A percentile compares a stretch with the other conserved stretches of the same genome.
Conservation (phyloP, 768 basidiomycete species). For the Suillus sp. region DNA sequence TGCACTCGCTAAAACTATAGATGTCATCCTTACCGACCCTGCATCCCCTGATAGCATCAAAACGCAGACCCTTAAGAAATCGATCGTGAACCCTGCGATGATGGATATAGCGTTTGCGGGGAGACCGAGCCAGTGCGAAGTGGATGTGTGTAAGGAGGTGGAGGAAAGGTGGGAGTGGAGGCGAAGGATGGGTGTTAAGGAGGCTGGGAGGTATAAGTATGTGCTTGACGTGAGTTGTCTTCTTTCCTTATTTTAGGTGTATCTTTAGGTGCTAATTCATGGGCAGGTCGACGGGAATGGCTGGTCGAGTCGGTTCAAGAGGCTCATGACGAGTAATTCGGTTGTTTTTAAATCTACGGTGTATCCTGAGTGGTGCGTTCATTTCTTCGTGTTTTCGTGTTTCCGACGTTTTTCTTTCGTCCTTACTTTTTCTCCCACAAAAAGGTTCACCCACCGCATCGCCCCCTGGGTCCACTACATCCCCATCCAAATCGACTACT, state of each 20-base stretch:
- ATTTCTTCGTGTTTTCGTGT: too few species aligned
- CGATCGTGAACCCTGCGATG: conserved; percentile 49
- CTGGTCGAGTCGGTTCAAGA: conserved; percentile 63
- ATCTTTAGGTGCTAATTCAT: background rate
- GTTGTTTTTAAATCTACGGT: conserved; percentile 65
- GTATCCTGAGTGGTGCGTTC: conserved; percentile 62
- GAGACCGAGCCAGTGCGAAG: conserved; percentile 42
- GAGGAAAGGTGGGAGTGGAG: conserved; percentile 49
- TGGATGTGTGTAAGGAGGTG: conserved; percentile 44
- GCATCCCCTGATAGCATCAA: conserved; percentile 25
- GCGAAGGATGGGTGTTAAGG: conserved; percentile 39
- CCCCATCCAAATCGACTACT: conserved; percentile 59
- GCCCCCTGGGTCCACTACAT: conserved; percentile 70
- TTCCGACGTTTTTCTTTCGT: background rate
- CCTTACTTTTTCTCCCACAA: background rate
- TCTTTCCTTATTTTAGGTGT: too few species aligned
- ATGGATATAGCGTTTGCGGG: conserved; percentile 58
- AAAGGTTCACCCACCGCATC: conserved; percentile 53
- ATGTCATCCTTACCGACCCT: conserved; percentile 32
- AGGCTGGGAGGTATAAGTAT: conserved; percentile 58
- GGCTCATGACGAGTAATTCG: conserved; percentile 57
- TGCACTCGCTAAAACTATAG: conserved; percentile 11
- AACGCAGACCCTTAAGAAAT: conserved; percentile 37
- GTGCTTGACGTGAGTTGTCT: conserved; percentile 45
- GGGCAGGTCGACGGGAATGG: conserved; percentile 58